Conservation (phyloP, 1,284 basidiomycete genomes). For the Cerrena zonata region DNA sequence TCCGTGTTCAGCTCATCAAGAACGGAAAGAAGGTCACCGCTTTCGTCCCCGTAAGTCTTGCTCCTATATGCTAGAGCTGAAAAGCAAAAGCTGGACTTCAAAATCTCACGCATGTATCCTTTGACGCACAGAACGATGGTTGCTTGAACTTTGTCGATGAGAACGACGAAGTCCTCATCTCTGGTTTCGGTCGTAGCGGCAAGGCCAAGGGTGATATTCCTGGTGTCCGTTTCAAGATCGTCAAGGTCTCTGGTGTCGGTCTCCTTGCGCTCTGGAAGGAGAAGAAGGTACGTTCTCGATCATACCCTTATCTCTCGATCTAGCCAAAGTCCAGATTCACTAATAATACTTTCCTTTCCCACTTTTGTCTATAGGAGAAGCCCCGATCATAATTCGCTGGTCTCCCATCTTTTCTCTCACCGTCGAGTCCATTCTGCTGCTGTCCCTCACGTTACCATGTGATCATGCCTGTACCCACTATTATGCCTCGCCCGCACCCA, state of each 20-base stretch:
- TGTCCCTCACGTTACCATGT: conserved; percentile 29
- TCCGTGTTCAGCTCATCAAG: conserved; percentile 99
- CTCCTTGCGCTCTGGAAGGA: conserved; percentile 96
- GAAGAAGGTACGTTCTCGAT: conserved; percentile 92
- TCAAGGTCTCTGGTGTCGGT: conserved; percentile 99
- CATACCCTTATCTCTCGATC: neutral
- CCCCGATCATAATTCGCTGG: conserved; percentile 68
- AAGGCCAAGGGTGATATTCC: conserved; percentile 99
- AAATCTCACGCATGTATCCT: conserved; percentile 18
- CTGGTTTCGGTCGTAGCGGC: conserved; percentile 98
- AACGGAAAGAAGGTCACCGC: conserved; percentile 99
- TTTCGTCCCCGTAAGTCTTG: conserved; percentile 54
- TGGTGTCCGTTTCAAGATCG: conserved; percentile 98
- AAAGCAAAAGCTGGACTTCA: neutral
- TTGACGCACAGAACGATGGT: conserved; percentile 91
- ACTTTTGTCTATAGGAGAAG: conserved; percentile 65
- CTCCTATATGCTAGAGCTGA: too few relatives aligned
- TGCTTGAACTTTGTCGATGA: conserved; percentile 98
- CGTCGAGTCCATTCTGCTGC: conserved; percentile 13
- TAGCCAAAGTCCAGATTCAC: too few relatives aligned
- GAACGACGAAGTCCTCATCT: conserved; percentile 99
- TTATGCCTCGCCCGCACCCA: conserved; percentile 18
- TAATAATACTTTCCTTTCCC: conserved; percentile 8
- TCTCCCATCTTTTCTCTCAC: conserved; percentile 12
- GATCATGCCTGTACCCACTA: conserved; percentile 39